Conservation (phyloP, 129 eudicot species). For the Mikania micrantha region DNA sequence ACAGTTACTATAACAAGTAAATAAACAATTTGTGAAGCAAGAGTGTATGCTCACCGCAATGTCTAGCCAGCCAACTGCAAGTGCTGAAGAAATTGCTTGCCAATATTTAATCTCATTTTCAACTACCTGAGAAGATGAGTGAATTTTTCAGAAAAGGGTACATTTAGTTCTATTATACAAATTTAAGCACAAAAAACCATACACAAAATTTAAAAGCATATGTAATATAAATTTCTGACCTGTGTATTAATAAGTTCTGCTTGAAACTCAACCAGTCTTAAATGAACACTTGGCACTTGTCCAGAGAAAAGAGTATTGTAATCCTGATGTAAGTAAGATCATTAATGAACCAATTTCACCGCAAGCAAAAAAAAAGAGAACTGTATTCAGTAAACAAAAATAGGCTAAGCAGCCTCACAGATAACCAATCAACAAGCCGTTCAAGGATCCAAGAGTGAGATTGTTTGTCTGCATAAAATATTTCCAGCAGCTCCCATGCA, state of each 20-base stretch:
- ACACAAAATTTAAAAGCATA: constrained; percentile 6
- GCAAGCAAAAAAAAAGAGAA: constrained; percentile 8
- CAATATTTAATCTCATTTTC: constrained; percentile 79
- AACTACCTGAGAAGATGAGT: constrained; percentile 43
- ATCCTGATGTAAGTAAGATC: constrained; percentile 51
- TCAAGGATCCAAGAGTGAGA: constrained; percentile 85
- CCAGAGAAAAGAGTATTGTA: constrained; percentile 59
- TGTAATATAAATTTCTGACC: constrained; percentile 28
- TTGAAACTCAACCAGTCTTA: constrained; percentile 71
- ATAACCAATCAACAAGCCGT: constrained; percentile 91
- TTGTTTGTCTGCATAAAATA: constrained; percentile 84
- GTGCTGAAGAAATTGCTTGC: constrained; percentile 85
- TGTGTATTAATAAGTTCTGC: constrained; percentile 55
- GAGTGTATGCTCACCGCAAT: constrained; percentile 51
- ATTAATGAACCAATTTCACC: background rate
- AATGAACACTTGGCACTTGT: constrained; percentile 54
- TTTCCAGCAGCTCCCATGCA: constrained; percentile 93
- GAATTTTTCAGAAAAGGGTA: background rate
- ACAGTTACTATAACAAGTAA: background rate
- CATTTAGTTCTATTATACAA: background rate
- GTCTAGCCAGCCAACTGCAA: constrained; percentile 96
- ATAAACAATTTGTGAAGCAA: background rate
- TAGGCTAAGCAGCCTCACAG: constrained; percentile 37
- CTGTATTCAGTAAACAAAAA: background rate
- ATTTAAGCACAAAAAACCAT: constrained; percentile 2